Evolutionary conservation across 179 eudicot species (phyloP).

Genomic region (Nepenthes alata): DNA sequence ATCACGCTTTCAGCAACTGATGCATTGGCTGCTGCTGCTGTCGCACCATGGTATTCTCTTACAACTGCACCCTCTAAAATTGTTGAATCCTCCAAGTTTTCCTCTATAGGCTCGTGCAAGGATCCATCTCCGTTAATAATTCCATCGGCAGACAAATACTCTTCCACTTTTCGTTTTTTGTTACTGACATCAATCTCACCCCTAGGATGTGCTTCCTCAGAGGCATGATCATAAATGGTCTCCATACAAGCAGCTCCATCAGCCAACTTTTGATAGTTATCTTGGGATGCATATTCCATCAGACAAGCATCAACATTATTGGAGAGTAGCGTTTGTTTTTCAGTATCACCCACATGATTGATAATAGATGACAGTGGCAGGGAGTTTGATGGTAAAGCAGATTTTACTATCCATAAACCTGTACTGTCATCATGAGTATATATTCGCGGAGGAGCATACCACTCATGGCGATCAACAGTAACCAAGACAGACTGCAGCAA

Average conservation of each 20-base stretch:
- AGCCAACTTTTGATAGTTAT: constrained; percentile 26
- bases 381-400: constrained; percentile 53
- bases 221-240: constrained; percentile 40
- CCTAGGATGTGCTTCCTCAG: constrained; percentile 32
- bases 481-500: constrained; percentile 82
- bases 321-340: constrained; percentile 21
- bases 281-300: constrained; percentile 39
- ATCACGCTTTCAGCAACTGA: constrained; percentile 79
- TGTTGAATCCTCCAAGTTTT: constrained; percentile 31
- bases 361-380: constrained; percentile 35
- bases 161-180: constrained; percentile 62
- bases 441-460: constrained; percentile 85
- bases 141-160: constrained; percentile 51
- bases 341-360: constrained; percentile 14
- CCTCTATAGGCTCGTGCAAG: constrained; percentile 39
- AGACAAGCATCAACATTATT: constrained; percentile 25
- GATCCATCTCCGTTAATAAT: constrained; percentile 30
- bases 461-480: constrained; percentile 92
- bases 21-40: constrained; percentile 46
- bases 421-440: constrained; percentile 75
- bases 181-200: constrained; percentile 50
- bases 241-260: constrained; percentile 55
- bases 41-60: constrained; percentile 37
- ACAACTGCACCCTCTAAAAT: constrained; percentile 23
- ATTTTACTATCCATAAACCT: constrained; percentile 61